A percentile compares a stretch with the other conserved stretches of the same genome.
Evolutionary conservation across 768 basidiomycete species (phyloP).

Genomic region (Daedaleopsis sinensis): DNA sequence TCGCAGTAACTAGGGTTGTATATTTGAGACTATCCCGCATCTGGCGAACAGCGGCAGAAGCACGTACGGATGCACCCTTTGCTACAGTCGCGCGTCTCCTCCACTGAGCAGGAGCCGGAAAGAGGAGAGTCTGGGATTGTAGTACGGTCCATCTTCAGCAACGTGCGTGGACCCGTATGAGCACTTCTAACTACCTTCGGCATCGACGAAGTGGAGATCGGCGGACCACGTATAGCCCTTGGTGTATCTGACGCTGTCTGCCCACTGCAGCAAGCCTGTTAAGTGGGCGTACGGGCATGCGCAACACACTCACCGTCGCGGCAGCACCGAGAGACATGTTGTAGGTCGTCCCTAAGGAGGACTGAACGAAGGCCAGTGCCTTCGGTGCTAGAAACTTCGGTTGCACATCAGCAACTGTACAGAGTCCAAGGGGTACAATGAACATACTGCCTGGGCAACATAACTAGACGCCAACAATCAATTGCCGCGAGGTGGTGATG

Average conservation of each 20-base stretch:
- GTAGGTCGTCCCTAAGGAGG: constrained; percentile 46
- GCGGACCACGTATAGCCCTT: constrained; percentile 32
- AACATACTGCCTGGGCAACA: background rate
- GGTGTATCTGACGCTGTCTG: constrained; percentile 48
- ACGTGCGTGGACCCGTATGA: no score
- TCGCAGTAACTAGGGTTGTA: constrained; percentile 35
- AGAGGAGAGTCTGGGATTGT: constrained; percentile 11
- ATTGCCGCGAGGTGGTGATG: background rate
- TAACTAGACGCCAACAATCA: background rate
- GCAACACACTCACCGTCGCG: constrained; percentile 41
- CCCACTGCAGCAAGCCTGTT: constrained; percentile 42
- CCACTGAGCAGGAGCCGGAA: constrained; percentile 48
- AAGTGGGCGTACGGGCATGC: background rate
- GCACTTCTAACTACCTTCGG: constrained; percentile 32
- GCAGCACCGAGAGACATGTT: constrained; percentile 50
- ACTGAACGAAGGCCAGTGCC: constrained; percentile 49
- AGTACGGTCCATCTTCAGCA: background rate
- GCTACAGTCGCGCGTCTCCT: constrained; percentile 48
- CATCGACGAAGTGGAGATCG: constrained; percentile 52
- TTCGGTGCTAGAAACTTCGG: constrained; percentile 51
- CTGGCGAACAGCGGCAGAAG: background rate
- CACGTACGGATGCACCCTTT: constrained; percentile 35
- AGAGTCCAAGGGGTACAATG: background rate
- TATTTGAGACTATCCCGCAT: no score
- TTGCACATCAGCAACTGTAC: background rate